Conservation (phyloP, 441 rosid species). For the Sinapis alba region DNA sequence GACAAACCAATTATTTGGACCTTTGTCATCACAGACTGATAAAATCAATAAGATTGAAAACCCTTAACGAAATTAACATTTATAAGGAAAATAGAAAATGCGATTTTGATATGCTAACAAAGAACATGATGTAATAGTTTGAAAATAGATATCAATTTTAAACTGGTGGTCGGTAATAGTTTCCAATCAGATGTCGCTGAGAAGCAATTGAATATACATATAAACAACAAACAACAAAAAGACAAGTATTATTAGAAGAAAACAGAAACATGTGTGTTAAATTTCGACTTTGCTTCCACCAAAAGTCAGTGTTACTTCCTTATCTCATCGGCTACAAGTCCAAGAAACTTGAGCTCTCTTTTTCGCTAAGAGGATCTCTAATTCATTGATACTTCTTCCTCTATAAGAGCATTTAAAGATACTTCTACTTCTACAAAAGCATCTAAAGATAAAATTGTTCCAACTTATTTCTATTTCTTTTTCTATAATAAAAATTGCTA, state of each 20-base stretch:
- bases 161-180: not conserved
- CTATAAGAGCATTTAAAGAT: no score
- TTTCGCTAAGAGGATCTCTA: no score
- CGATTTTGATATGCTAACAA: not conserved
- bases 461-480: no score
- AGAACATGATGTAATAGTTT: not conserved
- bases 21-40: not conserved
- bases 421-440: no score
- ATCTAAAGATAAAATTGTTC: no score
- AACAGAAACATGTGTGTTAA: not conserved
- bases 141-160: not conserved
- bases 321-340: not conserved
- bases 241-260: not conserved
- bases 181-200: not conserved
- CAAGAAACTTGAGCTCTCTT: slow-evolving; percentile 1
- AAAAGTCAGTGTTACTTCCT: not conserved
- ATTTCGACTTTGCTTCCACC: slow-evolving; percentile 8
- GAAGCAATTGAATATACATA: not conserved
- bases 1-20: not conserved
- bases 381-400: no score
- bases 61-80: not conserved
- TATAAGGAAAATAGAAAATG: not conserved
- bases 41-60: not conserved
- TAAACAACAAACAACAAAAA: not conserved
- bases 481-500: no score